phyloP scores from a whole-genome alignment of 306 rosid species.

The Quillaja saponaria region DNA sequence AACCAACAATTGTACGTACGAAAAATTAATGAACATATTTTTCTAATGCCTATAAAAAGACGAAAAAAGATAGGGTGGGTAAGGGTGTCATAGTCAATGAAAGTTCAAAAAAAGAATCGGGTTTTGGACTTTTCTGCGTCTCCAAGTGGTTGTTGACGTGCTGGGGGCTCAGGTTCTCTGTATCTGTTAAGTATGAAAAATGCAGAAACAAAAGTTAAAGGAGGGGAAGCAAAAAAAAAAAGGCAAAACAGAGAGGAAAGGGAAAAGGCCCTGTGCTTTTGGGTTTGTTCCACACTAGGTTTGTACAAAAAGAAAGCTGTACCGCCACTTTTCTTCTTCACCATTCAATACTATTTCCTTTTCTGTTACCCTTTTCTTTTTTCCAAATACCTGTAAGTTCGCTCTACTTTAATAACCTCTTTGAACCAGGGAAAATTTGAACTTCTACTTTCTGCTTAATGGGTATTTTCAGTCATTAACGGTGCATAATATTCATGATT shows the following conservation, averaged over 20 bases:
- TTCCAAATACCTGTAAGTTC: slow-evolving; percentile 28
- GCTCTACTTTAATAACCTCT: slow-evolving; percentile 30
- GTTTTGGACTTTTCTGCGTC: slow-evolving; percentile 11
- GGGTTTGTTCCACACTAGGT: slow-evolving; percentile 55
- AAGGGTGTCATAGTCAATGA: too few relatives aligned
- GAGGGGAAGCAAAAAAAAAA: slow-evolving; percentile 40
- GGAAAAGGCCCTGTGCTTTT: slow-evolving; percentile 56
- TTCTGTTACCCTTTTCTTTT: slow-evolving; percentile 4
- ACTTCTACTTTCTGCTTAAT: slow-evolving; percentile 35
- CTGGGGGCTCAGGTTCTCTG: neutral
- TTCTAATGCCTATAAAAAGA: too few relatives aligned
- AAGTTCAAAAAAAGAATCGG: neutral
- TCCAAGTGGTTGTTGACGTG: neutral
- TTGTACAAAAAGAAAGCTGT: slow-evolving; percentile 49
- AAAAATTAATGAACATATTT: too few relatives aligned
- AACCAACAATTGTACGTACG: too few relatives aligned
- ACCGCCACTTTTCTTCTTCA: slow-evolving; percentile 46
- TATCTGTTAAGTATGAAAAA: slow-evolving; percentile 32
- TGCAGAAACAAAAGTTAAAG: slow-evolving; percentile 38
- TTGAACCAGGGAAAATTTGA: slow-evolving; percentile 29
- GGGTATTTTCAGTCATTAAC: slow-evolving; percentile 33
- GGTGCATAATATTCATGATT: slow-evolving; percentile 12
- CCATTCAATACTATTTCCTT: slow-evolving; percentile 29
- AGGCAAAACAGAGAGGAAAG: slow-evolving; percentile 45
- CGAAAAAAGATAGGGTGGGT: too few relatives aligned